Evolutionary conservation across 495 filamentous ascomycete genomes (phyloP), one percentile per base, ranked within the genome.

Genomic region (Extremus antarcticus): DNA sequence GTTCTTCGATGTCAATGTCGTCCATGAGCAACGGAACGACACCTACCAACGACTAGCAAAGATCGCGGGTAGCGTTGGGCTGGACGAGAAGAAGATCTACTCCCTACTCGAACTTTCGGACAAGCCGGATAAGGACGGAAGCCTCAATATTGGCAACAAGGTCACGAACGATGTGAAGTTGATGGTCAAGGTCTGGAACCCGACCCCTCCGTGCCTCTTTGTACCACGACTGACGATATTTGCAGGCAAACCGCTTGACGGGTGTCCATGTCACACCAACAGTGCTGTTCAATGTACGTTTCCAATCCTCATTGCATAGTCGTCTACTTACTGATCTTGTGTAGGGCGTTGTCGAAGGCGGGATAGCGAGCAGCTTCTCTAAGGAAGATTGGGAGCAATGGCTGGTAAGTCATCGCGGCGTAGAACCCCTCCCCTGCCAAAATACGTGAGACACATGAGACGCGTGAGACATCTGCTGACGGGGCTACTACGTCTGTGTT

Each of bases 181-280:
- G 43, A 73, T 90, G 66, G 78, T 94, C 47, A 94, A 91, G 73
- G 84, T 82, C 47, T n/a, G 63, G 7, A 13, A 1, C 4, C 7
- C 4, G 7, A 7, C 7, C 15, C 16, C 17, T 21, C 41, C 41
- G 16, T 49, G 45, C 17, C 13, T 40, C 17, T 25, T 4, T 22
- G 32, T 13, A n/a, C n/a, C n/a, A n/a, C 13, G 20, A 32, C 41
- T 61, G 38, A 53, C 38, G 13, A 1, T 49, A 54, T 38, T 43
- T 43, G 21, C 45, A 81, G 78, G 71, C 72, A 51, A 84, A 84
- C 57, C 73, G 90, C 54, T 68, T 88, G 60, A 71, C 82, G 7
- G 87, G 90, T 3, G 81, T 94, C 29, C 91, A 96, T 74, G 88
- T 95, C 24, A 88, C 85, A 24, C 90, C 90, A 20, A 95, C 89